phyloP scores from a whole-genome alignment of 139 green algal genomes.

The Auxenochlorella protothecoides region DNA sequence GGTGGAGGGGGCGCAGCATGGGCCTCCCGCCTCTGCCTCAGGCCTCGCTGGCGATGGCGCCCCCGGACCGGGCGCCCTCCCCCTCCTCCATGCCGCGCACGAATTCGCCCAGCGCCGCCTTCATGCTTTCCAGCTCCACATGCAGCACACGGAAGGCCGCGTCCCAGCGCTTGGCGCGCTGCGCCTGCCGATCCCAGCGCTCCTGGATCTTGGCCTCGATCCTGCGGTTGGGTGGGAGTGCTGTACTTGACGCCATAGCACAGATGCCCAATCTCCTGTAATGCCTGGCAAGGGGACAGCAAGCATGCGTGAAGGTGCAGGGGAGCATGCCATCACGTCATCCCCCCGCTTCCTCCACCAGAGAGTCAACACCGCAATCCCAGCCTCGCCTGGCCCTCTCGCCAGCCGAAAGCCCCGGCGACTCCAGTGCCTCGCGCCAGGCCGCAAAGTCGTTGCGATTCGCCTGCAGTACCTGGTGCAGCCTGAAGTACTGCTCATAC shows the following conservation, averaged over 20 bases:
- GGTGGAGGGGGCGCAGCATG: no score
- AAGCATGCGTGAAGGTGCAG: no score
- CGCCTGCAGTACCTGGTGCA: conserved; percentile 21
- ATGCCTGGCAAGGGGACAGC: no score
- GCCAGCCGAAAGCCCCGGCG: background rate
- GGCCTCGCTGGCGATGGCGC: no score
- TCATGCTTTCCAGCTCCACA: conserved; percentile 14
- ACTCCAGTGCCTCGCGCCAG: background rate
- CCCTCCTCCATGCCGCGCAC: background rate
- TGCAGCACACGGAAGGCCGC: conserved; percentile 19
- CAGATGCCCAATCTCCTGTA: no score
- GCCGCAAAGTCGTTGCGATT: conserved; percentile 22
- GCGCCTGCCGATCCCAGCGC: conserved; percentile 3
- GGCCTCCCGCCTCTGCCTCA: no score
- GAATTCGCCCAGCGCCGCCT: conserved; percentile 17
- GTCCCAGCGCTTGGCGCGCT: conserved; percentile 19
- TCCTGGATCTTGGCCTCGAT: conserved; percentile 1
- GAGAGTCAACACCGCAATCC: no score
- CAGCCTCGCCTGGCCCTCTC: no score
- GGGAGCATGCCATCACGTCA: no score
- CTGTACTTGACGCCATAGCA: no score
- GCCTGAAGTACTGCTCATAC: conserved; percentile 17
- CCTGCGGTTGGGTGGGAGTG: background rate
- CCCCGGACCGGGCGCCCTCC: background rate
- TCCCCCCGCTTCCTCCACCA: no score